phyloP scores from a whole-genome alignment of 495 filamentous ascomycete genomes.

The Letharia columbiana region DNA sequence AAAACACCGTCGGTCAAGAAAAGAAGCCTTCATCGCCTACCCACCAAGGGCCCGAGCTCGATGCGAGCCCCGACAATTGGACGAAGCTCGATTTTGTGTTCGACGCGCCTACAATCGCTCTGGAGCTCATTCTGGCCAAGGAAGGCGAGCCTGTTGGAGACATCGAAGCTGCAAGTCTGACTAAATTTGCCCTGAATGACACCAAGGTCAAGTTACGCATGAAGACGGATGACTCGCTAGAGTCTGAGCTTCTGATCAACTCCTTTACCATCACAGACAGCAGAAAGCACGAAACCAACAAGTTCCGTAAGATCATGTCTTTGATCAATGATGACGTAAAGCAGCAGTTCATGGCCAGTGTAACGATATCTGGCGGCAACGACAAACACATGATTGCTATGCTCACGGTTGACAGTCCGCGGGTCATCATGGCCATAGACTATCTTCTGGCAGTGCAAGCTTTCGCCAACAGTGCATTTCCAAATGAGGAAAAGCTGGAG shows the following conservation, averaged over 20 bases:
- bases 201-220: conserved; percentile 89
- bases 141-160: conserved; percentile 67
- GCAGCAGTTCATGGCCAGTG: conserved; percentile 93
- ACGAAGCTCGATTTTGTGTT: conserved; percentile 91
- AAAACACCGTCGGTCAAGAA: conserved; percentile 25
- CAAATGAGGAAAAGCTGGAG: conserved; percentile 46
- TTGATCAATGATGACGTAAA: conserved; percentile 87
- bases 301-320: conserved; percentile 97
- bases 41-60: conserved; percentile 57
- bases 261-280: conserved; percentile 93
- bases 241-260: conserved; percentile 87
- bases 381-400: conserved; percentile 81
- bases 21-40: conserved; percentile 38
- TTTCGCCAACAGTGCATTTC: conserved; percentile 63
- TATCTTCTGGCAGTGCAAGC: conserved; percentile 85
- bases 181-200: conserved; percentile 86
- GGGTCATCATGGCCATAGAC: conserved; percentile 88
- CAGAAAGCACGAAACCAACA: conserved; percentile 75
- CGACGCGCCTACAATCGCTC: conserved; percentile 72
- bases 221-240: conserved; percentile 83
- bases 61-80: conserved; percentile 61
- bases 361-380: conserved; percentile 82
- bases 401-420: conserved; percentile 90
- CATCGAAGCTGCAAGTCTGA: conserved; percentile 73
- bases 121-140: conserved; percentile 76